Evolutionary conservation across 371 early-diverging fungal genomes (phyloP).

Genomic region (Mucor plumbeus): DNA sequence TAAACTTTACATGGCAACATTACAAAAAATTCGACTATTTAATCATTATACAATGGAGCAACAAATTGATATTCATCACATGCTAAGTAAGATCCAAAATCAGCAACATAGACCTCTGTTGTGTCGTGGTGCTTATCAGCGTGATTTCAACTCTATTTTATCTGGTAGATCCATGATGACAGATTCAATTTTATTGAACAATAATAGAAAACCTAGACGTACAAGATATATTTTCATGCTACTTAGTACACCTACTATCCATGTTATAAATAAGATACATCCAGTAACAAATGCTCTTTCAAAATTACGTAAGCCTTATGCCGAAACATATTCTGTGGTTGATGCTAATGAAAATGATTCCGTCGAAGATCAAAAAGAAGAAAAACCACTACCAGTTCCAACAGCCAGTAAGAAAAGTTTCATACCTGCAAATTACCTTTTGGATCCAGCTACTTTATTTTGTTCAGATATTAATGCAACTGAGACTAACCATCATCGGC

Average conservation of each 20-base stretch:
- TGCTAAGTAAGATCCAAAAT: background rate
- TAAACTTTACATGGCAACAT: slow-evolving; percentile 15
- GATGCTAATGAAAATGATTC: background rate
- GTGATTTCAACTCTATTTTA: slow-evolving; percentile 13
- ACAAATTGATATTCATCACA: slow-evolving; percentile 12
- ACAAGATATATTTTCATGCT: slow-evolving; percentile 37
- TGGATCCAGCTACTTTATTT: slow-evolving; percentile 21
- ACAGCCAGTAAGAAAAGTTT: slow-evolving; percentile 4
- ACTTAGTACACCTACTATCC: slow-evolving; percentile 28
- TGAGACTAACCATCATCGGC: slow-evolving; percentile 12
- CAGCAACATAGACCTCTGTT: background rate
- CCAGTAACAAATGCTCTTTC: slow-evolving; percentile 26
- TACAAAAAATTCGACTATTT: slow-evolving; percentile 9
- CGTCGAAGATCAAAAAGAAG: background rate
- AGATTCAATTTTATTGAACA: slow-evolving; percentile 9
- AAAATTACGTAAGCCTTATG: slow-evolving; percentile 29
- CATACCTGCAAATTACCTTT: slow-evolving; percentile 23
- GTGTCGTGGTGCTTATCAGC: slow-evolving; percentile 7
- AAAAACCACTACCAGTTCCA: background rate
- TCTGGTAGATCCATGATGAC: slow-evolving; percentile 1
- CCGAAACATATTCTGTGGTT: slow-evolving; percentile 18
- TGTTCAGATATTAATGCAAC: background rate
- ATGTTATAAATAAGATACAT: slow-evolving; percentile 23
- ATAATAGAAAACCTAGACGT: slow-evolving; percentile 18
- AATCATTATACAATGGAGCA: slow-evolving; percentile 22